Evolutionary conservation across 257 asterid genomes (phyloP).

Genomic region (Nicotiana paniculata): DNA sequence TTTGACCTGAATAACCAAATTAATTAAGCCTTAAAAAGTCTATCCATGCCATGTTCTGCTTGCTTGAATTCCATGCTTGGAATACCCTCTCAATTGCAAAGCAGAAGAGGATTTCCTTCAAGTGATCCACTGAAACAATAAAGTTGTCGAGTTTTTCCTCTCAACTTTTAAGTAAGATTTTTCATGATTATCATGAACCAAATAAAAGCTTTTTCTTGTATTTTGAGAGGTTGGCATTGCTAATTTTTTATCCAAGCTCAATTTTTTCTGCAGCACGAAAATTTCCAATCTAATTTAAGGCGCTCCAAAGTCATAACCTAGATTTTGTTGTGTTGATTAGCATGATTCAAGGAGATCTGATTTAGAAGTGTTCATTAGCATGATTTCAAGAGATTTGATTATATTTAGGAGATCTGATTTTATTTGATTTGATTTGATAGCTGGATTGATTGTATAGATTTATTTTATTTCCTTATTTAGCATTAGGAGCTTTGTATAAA

Average conservation of each 20-base stretch:
- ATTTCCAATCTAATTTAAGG: background rate
- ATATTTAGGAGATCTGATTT: no score
- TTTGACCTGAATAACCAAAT: constrained; percentile 88
- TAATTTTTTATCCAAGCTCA: background rate
- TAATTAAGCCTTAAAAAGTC: constrained; percentile 63
- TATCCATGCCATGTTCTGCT: constrained; percentile 47
- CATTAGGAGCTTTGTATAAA: no score
- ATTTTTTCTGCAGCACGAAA: background rate
- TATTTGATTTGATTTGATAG: no score
- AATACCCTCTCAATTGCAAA: constrained; percentile 20
- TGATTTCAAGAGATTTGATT: no score
- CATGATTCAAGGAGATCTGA: no score
- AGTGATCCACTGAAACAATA: constrained; percentile 38
- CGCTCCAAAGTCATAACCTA: background rate
- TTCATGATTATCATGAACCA: background rate
- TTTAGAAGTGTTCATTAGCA: no score
- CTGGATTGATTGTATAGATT: no score
- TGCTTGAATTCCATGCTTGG: constrained; percentile 37
- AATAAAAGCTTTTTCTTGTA: background rate
- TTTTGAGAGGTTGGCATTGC: background rate
- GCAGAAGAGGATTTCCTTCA: constrained; percentile 37
- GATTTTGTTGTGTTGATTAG: background rate
- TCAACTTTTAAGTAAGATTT: background rate
- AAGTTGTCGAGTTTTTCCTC: constrained; percentile 7
- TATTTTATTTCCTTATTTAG: no score